Base-by-base conservation (phyloP, 495 filamentous ascomycete genomes). In the Penicillium canescens region DNA sequence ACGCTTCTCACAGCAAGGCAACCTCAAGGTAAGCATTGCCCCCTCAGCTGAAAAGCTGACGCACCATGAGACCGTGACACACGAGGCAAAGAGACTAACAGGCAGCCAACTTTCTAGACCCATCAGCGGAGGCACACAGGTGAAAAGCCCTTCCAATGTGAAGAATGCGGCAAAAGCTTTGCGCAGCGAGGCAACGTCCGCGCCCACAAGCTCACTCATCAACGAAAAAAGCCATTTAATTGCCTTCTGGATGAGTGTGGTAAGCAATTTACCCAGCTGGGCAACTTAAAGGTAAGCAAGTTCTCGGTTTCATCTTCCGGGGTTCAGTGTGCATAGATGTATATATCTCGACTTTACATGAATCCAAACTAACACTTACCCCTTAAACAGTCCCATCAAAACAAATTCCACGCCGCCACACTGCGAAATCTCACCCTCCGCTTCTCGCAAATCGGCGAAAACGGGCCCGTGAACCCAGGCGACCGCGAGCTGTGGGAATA, bases 401-500 rank as follows among this genome's bases (percentile, higher is more conserved):
- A 98, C 69, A 91, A 89, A 56, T 98, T 94, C 63, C 93, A 98
- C 66, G 76, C 82, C 20, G 66, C 80, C 7, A 87, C 89, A 1
- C 78, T 98, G 24, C 79, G 80, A 34, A 71, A 80, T n/a, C 73
- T 96, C 42, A 95, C 89, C 4, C 52, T 75, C 26, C 89, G 85
- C 63, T 95, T 97, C 65, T 83, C 86, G 3, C 77, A 77, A 50
- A 74, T 90, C 45, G 70, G 73, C 10, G 81, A 88, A 42, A 79
- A 78, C 5, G 81, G 86, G 31, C 72, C 78, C 6, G 84, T 93
- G 49, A 78, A 80, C 4, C 68, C 77, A 2, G 76, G 83, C 35
- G 93, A 98, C 58, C 85, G 82, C 54, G 89, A 90, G 52, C 71
- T 97, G 31, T 92, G 88, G 80, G 82, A 89, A 61, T 96, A 96